phyloP scores from a whole-genome alignment of 2,329 filamentous ascomycete species.

The Aspergillus quadrilineatus region DNA sequence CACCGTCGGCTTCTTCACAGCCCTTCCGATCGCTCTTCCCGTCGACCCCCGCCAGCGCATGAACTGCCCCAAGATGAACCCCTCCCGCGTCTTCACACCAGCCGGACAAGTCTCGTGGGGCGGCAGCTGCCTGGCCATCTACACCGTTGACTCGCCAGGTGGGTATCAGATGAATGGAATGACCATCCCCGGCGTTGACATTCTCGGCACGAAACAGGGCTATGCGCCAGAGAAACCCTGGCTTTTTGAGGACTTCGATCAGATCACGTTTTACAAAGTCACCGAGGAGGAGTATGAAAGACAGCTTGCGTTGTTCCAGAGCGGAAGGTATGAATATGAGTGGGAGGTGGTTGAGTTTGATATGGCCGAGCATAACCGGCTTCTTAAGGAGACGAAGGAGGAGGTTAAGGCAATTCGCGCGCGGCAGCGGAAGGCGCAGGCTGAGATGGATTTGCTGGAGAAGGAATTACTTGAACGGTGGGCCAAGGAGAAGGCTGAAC shows the following conservation, averaged over 20 bases:
- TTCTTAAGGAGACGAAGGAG: conserved; percentile 47
- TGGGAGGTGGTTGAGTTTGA: conserved; percentile 54
- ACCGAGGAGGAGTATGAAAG: conserved; percentile 52
- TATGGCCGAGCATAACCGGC: conserved; percentile 55
- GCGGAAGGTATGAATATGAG: conserved; percentile 54
- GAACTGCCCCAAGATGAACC: conserved; percentile 58
- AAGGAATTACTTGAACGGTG: conserved; percentile 38
- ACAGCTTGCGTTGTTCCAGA: conserved; percentile 49
- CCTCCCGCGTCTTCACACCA: conserved; percentile 56
- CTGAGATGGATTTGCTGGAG: conserved; percentile 42
- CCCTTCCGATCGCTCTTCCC: conserved; percentile 53
- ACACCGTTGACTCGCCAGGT: conserved; percentile 58
- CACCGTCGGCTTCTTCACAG: conserved; percentile 57
- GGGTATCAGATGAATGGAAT: conserved; percentile 57
- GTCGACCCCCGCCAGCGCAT: conserved; percentile 56
- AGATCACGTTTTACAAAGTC: conserved; percentile 57
- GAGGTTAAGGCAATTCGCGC: conserved; percentile 50
- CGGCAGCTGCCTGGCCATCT: conserved; percentile 54
- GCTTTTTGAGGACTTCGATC: conserved; percentile 59
- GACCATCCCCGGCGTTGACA: conserved; percentile 56
- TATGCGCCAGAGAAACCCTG: conserved; percentile 51
- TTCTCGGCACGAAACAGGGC: conserved; percentile 52
- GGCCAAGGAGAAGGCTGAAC: conserved; percentile 47
- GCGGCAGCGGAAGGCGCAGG: conserved; percentile 50
- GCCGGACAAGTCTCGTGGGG: conserved; percentile 58